phyloP scores from a whole-genome alignment of 2,329 filamentous ascomycete species.

The Trichoderma sp. region DNA sequence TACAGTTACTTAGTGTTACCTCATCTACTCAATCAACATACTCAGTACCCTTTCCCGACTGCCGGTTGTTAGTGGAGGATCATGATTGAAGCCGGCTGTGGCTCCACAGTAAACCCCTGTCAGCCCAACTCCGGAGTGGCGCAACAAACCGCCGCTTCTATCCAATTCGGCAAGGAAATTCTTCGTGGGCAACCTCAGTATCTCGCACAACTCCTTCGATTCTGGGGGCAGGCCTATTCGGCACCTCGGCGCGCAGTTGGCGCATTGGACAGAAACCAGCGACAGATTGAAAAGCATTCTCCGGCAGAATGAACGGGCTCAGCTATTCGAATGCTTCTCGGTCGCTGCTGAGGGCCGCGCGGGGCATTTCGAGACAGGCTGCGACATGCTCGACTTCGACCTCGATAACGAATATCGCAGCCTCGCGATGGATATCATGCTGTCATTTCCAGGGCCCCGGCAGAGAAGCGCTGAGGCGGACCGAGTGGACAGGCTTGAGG shows the following conservation, averaged over 20 bases:
- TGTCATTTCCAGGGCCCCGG: background rate
- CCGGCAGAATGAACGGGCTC: conserved; percentile 31
- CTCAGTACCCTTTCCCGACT: background rate
- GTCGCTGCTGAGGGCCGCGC: conserved; percentile 31
- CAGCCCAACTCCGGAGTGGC: conserved; percentile 19
- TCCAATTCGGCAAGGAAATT: conserved; percentile 14
- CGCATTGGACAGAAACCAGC: background rate
- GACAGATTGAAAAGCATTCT: background rate
- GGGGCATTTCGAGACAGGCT: conserved; percentile 23
- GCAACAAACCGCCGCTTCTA: conserved; percentile 3
- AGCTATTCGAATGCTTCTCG: conserved; percentile 32
- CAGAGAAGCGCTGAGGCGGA: background rate
- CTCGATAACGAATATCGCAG: conserved; percentile 20
- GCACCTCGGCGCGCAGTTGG: conserved; percentile 17
- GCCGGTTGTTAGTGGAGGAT: background rate
- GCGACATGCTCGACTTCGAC: background rate
- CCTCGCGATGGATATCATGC: conserved; percentile 24
- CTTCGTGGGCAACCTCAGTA: background rate
- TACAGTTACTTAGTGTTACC: too few species aligned
- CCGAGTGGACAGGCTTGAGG: conserved; percentile 10
- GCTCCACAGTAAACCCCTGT: conserved; percentile 4
- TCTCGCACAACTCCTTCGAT: background rate
- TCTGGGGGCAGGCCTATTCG: background rate
- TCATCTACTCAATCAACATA: background rate
- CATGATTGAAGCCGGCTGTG: background rate